These are phyloP conservation scores for Onygenales sp. DNA, from an alignment of 2,329 filamentous ascomycete species.

Conservation along the genomic window DNA sequence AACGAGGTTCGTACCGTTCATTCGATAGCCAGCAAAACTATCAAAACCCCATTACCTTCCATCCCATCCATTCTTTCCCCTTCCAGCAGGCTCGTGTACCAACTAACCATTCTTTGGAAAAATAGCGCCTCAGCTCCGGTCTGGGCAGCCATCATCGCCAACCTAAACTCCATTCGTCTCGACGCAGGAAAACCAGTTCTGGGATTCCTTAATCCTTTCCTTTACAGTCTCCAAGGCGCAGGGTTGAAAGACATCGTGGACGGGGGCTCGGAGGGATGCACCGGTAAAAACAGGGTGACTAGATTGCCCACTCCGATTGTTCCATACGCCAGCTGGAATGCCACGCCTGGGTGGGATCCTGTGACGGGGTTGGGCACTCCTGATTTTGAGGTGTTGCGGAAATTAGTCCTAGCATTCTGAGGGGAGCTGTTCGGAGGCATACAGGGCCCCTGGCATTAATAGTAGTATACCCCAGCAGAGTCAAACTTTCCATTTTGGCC, in stretches of 20 bases:
- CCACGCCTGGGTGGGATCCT: conserved; percentile 42
- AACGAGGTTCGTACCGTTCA: conserved; percentile 26
- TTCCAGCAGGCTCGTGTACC: background rate
- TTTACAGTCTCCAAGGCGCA: conserved; percentile 41
- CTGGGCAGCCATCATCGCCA: conserved; percentile 53
- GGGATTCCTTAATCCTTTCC: conserved; percentile 54
- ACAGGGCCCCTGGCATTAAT: too few relatives aligned
- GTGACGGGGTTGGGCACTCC: conserved; percentile 36
- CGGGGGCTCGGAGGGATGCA: conserved; percentile 39
- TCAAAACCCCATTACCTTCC: conserved; percentile 2
- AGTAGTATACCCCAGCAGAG: too few relatives aligned
- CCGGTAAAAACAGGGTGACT: conserved; percentile 27
- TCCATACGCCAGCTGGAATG: conserved; percentile 41
- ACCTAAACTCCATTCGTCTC: conserved; percentile 56
- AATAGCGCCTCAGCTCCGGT: conserved; percentile 49
- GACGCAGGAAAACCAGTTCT: conserved; percentile 43
- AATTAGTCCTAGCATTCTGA: background rate
- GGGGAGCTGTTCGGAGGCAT: too few relatives aligned
- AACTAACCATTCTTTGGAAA: conserved; percentile 7
- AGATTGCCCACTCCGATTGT: conserved; percentile 30
- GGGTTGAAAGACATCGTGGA: conserved; percentile 41
- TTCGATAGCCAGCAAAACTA: background rate
- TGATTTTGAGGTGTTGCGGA: conserved; percentile 11
- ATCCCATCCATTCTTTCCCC: background rate
- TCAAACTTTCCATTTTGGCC: too few relatives aligned